phyloP scores from a whole-genome alignment of 441 rosid genomes.

The Aleurites moluccanus region DNA sequence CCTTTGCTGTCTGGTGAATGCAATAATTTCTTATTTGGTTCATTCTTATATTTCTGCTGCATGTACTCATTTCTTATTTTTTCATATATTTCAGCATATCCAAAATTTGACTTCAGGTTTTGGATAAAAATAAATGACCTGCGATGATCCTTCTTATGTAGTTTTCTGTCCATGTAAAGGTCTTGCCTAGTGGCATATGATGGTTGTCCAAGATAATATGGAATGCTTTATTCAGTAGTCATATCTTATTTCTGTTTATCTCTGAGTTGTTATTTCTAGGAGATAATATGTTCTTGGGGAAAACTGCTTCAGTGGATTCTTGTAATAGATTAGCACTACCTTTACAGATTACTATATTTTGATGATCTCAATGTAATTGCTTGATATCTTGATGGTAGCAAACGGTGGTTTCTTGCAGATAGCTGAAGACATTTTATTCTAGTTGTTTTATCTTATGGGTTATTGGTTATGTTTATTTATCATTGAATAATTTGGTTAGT shows the following conservation, averaged over 20 bases:
- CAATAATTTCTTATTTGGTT: background rate
- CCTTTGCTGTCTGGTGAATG: background rate
- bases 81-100: background rate
- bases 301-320: background rate
- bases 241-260: background rate
- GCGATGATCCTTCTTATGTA: background rate
- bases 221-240: background rate
- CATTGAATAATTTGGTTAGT: background rate
- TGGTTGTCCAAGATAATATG: background rate
- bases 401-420: background rate
- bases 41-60: background rate
- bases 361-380: background rate
- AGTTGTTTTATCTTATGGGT: background rate
- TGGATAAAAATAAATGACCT: background rate
- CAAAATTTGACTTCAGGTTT: background rate
- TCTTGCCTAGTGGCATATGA: background rate
- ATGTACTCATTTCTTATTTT: background rate
- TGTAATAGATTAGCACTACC: too few relatives aligned
- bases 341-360: background rate
- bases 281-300: background rate
- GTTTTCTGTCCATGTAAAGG: background rate
- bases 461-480: background rate
- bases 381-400: background rate
- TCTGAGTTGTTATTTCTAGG: background rate
- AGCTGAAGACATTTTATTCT: background rate